Evolutionary conservation across 2,329 filamentous ascomycete species (phyloP), one percentile per base, ranked within the genome.

Genomic region (Xylariomycetidae sp.): DNA sequence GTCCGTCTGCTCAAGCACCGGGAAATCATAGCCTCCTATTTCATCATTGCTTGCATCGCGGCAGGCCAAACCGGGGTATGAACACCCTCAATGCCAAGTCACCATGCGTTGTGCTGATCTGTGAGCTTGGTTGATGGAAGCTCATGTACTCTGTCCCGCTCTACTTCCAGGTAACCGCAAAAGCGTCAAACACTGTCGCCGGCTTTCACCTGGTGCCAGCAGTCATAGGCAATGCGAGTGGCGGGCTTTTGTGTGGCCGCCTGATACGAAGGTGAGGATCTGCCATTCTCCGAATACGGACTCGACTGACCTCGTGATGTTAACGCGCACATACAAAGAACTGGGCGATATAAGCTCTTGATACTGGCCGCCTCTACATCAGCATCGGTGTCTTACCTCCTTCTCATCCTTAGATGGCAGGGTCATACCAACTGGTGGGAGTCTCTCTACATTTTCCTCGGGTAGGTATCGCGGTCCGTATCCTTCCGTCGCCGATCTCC

Each of bases 81-180:
- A 26, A 5, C 3, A 40, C 40, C 6, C 23, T 13, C 10, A 3
- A 40, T 42, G 3, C 4, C 17, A 10, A n/a, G n/a, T n/a, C n/a
- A n/a, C n/a, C n/a, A n/a, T n/a, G n/a, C n/a, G n/a, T n/a, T n/a
- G n/a, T 28, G 12, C 38, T 32, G 19, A 31, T 40, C 10, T 19
- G 5, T 9, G 4, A 13, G 15, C 7, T 17, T 23, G 9, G 42
- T 46, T 25, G 29, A 42, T 31, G 9, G 26, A 38, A 67, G 57
- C 64, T 79, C 50, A 78, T 84, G 72, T 79, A 77, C 34, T 69
- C 71, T 0, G 70, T 85, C 0, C 82, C 82, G 0, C 56, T 85
- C 0, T 85, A 85, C 56, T 86, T 85, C 42, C 76, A 82, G 37
- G 70, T 81, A 1, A 79, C 79, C 0, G 60, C 70, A 5, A 60